Conservation (phyloP, 805 yeast species). For the Priceomyces carsonii region DNA sequence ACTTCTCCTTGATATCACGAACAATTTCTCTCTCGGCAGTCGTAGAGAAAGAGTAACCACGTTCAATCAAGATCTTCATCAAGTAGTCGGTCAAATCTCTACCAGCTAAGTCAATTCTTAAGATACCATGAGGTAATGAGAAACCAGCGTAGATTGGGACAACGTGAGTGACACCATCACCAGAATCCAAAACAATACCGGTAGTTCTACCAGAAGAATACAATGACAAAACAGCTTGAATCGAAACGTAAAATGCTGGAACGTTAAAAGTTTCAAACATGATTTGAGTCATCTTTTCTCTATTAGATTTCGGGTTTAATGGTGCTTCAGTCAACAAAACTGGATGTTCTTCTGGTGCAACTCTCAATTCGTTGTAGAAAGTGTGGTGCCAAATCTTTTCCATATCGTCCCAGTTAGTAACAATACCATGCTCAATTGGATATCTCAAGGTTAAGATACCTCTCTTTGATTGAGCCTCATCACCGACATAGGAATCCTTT, state of each 20-base stretch:
- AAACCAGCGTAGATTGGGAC: conserved; percentile 99
- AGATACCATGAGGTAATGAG: conserved; percentile 98
- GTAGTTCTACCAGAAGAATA: conserved; percentile 99
- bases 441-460: conserved; percentile 98
- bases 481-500: conserved; percentile 99
- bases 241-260: conserved; percentile 98
- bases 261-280: conserved; percentile 99
- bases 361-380: conserved; percentile 99
- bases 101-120: conserved; percentile 99
- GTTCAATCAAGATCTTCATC: conserved; percentile 97
- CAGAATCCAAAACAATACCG: conserved; percentile 99
- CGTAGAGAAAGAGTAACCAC: conserved; percentile 98
- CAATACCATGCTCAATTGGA: conserved; percentile 96
- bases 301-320: conserved; percentile 98
- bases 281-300: conserved; percentile 99
- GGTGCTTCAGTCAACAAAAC: conserved; percentile 99
- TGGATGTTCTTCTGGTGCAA: conserved; percentile 99
- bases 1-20: conserved; percentile 94
- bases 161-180: conserved; percentile 99
- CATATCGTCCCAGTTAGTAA: conserved; percentile 86
- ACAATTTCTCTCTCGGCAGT: conserved; percentile 98
- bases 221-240: conserved; percentile 97
- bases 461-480: conserved; percentile 99
- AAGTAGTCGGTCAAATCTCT: conserved; percentile 99
- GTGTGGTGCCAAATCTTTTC: conserved; percentile 99